These are phyloP conservation scores for Penicillium dipodomyicola DNA, from an alignment of 495 filamentous ascomycete genomes.

Conservation along the genomic window DNA sequence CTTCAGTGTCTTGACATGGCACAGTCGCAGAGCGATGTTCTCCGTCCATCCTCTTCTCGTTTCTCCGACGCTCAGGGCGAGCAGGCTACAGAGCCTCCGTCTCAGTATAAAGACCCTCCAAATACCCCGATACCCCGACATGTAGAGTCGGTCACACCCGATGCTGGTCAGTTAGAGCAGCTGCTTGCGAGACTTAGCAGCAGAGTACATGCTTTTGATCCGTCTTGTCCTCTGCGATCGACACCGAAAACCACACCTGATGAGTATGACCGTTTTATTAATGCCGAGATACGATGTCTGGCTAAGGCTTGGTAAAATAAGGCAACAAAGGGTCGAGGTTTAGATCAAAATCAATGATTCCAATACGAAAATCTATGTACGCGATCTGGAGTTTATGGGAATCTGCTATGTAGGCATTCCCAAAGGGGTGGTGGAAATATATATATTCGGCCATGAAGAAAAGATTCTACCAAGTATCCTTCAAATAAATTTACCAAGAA, in stretches of 20 bases:
- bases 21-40: neutral
- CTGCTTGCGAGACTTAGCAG: neutral
- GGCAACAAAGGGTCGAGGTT: neutral
- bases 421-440: neutral
- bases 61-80: neutral
- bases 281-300: neutral
- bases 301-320: neutral
- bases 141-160: neutral
- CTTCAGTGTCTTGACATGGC: neutral
- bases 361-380: too few relatives aligned
- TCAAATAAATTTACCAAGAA: neutral
- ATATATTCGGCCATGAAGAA: neutral
- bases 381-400: too few relatives aligned
- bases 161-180: neutral
- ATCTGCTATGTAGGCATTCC: neutral
- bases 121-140: neutral
- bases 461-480: too few relatives aligned
- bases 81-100: neutral
- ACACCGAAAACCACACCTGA: neutral
- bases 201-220: neutral
- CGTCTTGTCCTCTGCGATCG: neutral
- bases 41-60: neutral
- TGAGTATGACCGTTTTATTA: neutral
- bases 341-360: neutral
- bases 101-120: neutral